phyloP scores from a whole-genome alignment of 2,329 filamentous ascomycete species.

The Rhynchosporium agropyri region DNA sequence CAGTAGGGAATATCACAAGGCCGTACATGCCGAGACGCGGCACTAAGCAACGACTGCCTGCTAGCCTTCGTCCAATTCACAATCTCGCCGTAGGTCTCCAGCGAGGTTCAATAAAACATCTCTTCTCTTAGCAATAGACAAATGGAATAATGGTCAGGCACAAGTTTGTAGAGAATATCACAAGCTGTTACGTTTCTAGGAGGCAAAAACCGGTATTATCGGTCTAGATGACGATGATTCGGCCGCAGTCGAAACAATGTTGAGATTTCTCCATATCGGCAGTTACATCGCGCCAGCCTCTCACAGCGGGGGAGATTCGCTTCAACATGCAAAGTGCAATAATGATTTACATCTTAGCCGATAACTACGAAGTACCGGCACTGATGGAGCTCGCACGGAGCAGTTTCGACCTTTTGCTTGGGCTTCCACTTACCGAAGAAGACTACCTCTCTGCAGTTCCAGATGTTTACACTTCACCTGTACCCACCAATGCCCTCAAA shows the following conservation, averaged over 20 bases:
- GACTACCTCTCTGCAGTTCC: conserved; percentile 24
- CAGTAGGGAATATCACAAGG: too few species aligned
- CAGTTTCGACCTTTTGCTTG: conserved; percentile 23
- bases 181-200: too few species aligned
- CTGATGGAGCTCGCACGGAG: conserved; percentile 27
- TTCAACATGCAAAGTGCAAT: conserved; percentile 18
- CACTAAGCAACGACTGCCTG: too few species aligned
- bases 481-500: conserved; percentile 21
- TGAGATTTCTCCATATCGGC: conserved; percentile 27
- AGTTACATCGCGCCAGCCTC: conserved; percentile 22
- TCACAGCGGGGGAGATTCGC: conserved; percentile 17
- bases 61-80: too few species aligned
- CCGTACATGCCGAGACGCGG: too few species aligned
- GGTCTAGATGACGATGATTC: conserved; percentile 28
- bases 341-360: conserved; percentile 26
- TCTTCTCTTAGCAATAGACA: too few species aligned
- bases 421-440: conserved; percentile 9
- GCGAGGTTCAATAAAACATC: too few species aligned
- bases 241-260: conserved; percentile 25
- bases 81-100: too few species aligned
- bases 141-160: too few species aligned
- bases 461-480: conserved; percentile 25
- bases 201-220: too few species aligned
- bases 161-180: too few species aligned
- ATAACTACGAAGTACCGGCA: conserved; percentile 27